Conservation (phyloP, 2,329 filamentous ascomycete genomes). For the Fusarium decemcellulare region DNA sequence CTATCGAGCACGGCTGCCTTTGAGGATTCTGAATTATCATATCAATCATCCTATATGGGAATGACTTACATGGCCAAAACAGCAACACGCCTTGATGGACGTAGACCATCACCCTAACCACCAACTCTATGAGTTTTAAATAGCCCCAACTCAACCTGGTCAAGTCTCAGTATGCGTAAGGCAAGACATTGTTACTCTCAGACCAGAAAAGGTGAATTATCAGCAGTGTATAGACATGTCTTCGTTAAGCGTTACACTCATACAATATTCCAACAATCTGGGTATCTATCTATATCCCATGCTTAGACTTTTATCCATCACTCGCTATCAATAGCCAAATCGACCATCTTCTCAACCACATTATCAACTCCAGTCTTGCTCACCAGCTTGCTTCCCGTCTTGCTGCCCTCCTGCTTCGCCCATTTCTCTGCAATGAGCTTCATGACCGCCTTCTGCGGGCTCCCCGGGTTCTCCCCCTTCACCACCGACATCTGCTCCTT, state of each 20-base stretch:
- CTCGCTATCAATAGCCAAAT: constrained; percentile 45
- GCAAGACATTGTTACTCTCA: too few relatives aligned
- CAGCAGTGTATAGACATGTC: too few relatives aligned
- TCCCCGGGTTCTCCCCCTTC: constrained; percentile 68
- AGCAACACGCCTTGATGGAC: neutral
- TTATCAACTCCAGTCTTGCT: constrained; percentile 37
- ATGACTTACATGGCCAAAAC: too few relatives aligned
- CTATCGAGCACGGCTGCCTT: neutral
- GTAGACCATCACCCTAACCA: too few relatives aligned
- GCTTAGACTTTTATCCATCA: constrained; percentile 11
- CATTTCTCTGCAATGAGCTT: constrained; percentile 75
- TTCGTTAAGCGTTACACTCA: neutral
- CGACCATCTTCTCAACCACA: constrained; percentile 43
- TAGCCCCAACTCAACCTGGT: too few relatives aligned
- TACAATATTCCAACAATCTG: constrained; percentile 1
- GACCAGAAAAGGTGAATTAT: too few relatives aligned
- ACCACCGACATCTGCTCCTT: constrained; percentile 77
- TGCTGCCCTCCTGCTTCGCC: constrained; percentile 62
- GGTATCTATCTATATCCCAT: constrained; percentile 17
- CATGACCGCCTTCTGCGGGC: constrained; percentile 79
- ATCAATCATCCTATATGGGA: too few relatives aligned
- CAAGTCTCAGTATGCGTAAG: too few relatives aligned
- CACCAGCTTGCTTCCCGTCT: constrained; percentile 14
- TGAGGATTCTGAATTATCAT: neutral
- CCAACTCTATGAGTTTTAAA: too few relatives aligned